Conservation (phyloP, 2,329 filamentous ascomycete species). For the Dothiorella sarmentorum region DNA sequence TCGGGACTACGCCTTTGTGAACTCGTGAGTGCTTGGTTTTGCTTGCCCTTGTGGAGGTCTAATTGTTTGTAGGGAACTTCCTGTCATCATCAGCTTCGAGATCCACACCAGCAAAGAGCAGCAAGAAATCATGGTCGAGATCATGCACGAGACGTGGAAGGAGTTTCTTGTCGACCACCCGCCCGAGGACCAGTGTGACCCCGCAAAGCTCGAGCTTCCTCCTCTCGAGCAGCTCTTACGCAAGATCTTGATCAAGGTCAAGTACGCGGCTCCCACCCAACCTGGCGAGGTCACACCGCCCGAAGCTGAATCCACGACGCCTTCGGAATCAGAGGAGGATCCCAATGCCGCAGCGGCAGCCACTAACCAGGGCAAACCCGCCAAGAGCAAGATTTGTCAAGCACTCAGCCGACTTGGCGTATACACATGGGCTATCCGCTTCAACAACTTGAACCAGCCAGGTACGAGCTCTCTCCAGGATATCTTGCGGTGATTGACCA, state of each 20-base stretch:
- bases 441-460: slow-evolving; percentile 66
- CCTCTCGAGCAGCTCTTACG: slow-evolving; percentile 61
- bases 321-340: slow-evolving; percentile 41
- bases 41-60: neutral
- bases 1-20: slow-evolving; percentile 71
- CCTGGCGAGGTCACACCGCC: slow-evolving; percentile 22
- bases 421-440: slow-evolving; percentile 84
- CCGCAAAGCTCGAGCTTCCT: slow-evolving; percentile 53
- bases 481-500: neutral
- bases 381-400: slow-evolving; percentile 60
- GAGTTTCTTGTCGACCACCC: slow-evolving; percentile 66
- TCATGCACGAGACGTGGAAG: slow-evolving; percentile 87
- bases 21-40: slow-evolving; percentile 37
- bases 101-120: slow-evolving; percentile 80
- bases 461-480: slow-evolving; percentile 38
- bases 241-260: slow-evolving; percentile 66
- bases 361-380: slow-evolving; percentile 12
- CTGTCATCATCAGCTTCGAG: slow-evolving; percentile 88
- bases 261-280: slow-evolving; percentile 42
- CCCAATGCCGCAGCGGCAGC: slow-evolving; percentile 20
- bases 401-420: slow-evolving; percentile 71
- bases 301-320: slow-evolving; percentile 29
- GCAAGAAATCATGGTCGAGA: slow-evolving; percentile 87
- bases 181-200: slow-evolving; percentile 43
- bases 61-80: slow-evolving; percentile 52